Conservation (phyloP, 352 stramenopile genomes). For the Globisporangium splendens region DNA sequence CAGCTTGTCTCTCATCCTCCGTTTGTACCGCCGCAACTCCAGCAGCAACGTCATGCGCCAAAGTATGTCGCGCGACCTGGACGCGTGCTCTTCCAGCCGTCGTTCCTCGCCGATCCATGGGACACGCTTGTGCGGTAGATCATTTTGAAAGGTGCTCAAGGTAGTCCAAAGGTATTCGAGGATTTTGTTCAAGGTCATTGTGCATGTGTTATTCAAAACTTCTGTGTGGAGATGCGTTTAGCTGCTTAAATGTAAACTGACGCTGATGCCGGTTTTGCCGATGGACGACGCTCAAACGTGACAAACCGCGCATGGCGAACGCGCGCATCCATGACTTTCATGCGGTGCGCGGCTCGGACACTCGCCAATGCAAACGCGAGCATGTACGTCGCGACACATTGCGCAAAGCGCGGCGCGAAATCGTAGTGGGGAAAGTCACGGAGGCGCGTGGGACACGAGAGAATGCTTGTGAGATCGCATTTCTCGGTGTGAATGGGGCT, state of each 20-base stretch:
- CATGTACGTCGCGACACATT: conserved; percentile 41
- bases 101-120: conserved; percentile 69
- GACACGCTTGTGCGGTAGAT: conserved; percentile 2
- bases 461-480: conserved; percentile 34
- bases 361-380: conserved; percentile 40
- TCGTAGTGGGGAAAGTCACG: conserved; percentile 29
- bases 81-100: conserved; percentile 67
- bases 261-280: conserved; percentile 1
- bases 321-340: conserved; percentile 37
- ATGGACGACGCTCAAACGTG: conserved; percentile 30
- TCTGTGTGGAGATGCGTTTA: neutral
- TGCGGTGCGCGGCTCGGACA: conserved; percentile 29
- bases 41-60: conserved; percentile 1
- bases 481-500: conserved; percentile 35
- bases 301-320: conserved; percentile 37
- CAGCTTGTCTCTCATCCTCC: conserved; percentile 4
- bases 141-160: neutral
- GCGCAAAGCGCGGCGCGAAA: conserved; percentile 30
- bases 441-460: conserved; percentile 35
- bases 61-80: conserved; percentile 21
- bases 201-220: neutral
- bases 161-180: neutral
- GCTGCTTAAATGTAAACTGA: conserved; percentile 11
- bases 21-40: neutral
- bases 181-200: neutral